Conservation (phyloP, 805 yeast species). For the Blastobotrys peoriensis region DNA sequence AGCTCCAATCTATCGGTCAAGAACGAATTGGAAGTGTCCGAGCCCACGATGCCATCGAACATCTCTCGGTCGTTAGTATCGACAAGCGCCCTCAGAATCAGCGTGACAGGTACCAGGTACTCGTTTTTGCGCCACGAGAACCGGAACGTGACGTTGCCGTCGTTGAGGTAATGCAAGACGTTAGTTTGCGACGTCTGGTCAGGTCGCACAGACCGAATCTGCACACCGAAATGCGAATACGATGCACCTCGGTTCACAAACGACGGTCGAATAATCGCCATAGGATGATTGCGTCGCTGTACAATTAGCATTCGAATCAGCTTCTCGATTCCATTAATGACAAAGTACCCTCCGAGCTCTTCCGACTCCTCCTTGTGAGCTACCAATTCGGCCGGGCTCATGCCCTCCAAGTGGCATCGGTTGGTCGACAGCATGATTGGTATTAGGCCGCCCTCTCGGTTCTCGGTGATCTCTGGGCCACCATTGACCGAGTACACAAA, state of each 20-base stretch:
- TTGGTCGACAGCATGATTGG: constrained; percentile 90
- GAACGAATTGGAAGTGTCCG: constrained; percentile 81
- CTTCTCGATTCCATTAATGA: constrained; percentile 95
- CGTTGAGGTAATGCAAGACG: constrained; percentile 90
- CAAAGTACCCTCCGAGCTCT: constrained; percentile 94
- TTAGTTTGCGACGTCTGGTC: constrained; percentile 98
- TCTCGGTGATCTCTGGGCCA: constrained; percentile 71
- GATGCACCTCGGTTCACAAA: constrained; percentile 90
- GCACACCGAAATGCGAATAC: constrained; percentile 86
- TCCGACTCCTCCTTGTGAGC: constrained; percentile 81
- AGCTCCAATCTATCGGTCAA: constrained; percentile 97
- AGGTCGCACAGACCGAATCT: constrained; percentile 88
- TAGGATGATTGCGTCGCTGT: constrained; percentile 95
- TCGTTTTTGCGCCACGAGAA: constrained; percentile 97
- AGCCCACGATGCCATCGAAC: constrained; percentile 92
- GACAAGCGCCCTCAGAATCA: constrained; percentile 83
- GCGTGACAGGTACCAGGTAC: constrained; percentile 85
- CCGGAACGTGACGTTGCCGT: constrained; percentile 94
- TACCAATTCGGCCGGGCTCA: constrained; percentile 80
- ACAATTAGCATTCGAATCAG: constrained; percentile 95
- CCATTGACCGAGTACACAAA: constrained; percentile 83
- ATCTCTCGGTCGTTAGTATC: constrained; percentile 93
- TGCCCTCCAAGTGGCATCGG: constrained; percentile 81
- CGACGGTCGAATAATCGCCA: constrained; percentile 95
- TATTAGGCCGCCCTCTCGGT: constrained; percentile 84